Conservation (phyloP, 2,329 filamentous ascomycete species). For the Colletotrichum karsti region DNA sequence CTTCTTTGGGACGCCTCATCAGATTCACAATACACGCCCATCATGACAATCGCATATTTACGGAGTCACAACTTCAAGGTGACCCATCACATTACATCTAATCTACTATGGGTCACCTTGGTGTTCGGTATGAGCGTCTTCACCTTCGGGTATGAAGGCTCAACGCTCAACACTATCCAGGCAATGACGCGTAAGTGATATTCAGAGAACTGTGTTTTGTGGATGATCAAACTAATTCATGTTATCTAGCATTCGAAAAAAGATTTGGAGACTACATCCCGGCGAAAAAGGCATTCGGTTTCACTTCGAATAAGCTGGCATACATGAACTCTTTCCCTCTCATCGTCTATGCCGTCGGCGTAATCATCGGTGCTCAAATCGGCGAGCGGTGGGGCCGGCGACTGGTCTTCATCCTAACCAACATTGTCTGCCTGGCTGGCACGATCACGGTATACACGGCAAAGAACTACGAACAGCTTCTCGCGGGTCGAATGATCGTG, state of each 20-base stretch:
- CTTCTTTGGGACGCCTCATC: conserved; percentile 24
- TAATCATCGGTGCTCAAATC: conserved; percentile 27
- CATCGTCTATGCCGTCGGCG: conserved; percentile 29
- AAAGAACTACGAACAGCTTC: conserved; percentile 18
- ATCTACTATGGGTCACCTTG: conserved; percentile 29
- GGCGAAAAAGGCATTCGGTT: conserved; percentile 15
- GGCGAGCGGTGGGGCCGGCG: conserved; percentile 31
- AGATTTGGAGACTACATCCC: conserved; percentile 29
- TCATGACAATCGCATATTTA: conserved; percentile 27
- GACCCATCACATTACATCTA: conserved; percentile 29
- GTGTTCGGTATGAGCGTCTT: conserved; percentile 33
- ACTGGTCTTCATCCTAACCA: conserved; percentile 29
- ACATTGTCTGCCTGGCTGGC: conserved; percentile 28
- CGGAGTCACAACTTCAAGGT: conserved; percentile 31
- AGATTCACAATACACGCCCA: conserved; percentile 5
- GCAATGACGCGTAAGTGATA: conserved; percentile 31
- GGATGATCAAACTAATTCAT: background rate
- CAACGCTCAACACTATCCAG: conserved; percentile 32
- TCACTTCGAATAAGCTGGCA: conserved; percentile 30
- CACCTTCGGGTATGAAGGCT: conserved; percentile 32
- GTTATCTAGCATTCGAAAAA: conserved; percentile 19
- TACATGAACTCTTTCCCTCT: conserved; percentile 34
- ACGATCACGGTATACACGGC: conserved; percentile 26
- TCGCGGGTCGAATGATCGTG: conserved; percentile 31
- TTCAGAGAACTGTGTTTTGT: background rate